Evolutionary conservation across 2,329 filamentous ascomycete genomes (phyloP), one percentile per base, ranked within the genome.

Genomic region (Cladosporium sp.): DNA sequence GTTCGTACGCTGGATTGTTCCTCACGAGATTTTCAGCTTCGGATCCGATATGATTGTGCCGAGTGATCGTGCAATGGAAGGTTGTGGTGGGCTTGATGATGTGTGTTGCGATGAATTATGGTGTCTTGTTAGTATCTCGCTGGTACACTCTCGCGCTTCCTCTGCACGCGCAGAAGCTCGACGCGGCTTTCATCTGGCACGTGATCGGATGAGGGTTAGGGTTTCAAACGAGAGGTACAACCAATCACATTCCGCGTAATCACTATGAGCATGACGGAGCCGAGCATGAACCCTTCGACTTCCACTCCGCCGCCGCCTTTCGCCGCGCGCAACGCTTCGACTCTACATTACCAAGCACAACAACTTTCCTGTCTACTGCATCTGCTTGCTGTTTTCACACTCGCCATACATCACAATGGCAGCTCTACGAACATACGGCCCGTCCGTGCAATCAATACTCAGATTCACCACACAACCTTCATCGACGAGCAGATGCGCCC

Each of bases 401-500:
- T 36, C 36, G 51, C 21, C 62, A 57, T 24, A 49, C 34, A 24
- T 30, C 58, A 66, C 44, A 59, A 77, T 77, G 75, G 73, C 75
- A 58, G 69, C 74, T 34, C 65, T 75, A 30, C 67, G 74, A 57
- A 69, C 75, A 30, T 64, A 71, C 15, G 68, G 71, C 24, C 70
- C 75, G 3, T 71, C 74, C n/a, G 68, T 75, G 26, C 66, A 72
- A n/a, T 68, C 70, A 67, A 77, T 78, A 57, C 77, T 78, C 72
- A 71, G 75, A 47, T 78, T 77, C 71, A 72, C 74, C 71, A 70
- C 76, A 41, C 73, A 74, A 66, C 69, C 75, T 26, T 63, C 72
- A 15, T 55, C 72, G 14, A 67, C 72, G 12, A 65, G 71, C 59
- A 68, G 72, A 73, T 83, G 81, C 71, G 74, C 78, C 65, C 79